Conservation (phyloP, 768 basidiomycete genomes). For the Clitopilus hobsonii region DNA sequence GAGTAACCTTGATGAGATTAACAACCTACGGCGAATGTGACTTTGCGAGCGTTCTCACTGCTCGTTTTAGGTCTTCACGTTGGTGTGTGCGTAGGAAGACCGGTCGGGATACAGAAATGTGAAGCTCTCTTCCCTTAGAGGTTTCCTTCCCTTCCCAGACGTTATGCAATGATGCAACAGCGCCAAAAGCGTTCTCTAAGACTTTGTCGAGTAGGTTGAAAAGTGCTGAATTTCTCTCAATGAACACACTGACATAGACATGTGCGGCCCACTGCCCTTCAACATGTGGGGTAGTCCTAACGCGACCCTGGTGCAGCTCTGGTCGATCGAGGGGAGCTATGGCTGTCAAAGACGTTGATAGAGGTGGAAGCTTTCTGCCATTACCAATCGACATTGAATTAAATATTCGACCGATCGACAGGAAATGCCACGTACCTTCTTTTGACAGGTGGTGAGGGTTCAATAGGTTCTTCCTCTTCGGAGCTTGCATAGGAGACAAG, state of each 20-base stretch:
- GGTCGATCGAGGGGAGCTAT: constrained; percentile 66
- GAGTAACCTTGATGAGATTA: neutral
- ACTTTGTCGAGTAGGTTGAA: constrained; percentile 41
- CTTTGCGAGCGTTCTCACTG: constrained; percentile 50
- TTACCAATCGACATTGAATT: constrained; percentile 1
- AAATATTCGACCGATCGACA: neutral
- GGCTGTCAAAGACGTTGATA: constrained; percentile 44
- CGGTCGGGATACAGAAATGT: constrained; percentile 83
- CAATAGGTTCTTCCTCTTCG: constrained; percentile 32
- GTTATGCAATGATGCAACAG: constrained; percentile 43
- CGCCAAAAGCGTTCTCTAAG: constrained; percentile 34
- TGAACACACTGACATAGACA: constrained; percentile 63
- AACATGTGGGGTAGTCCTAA: constrained; percentile 70
- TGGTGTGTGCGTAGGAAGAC: constrained; percentile 79
- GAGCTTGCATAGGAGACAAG: constrained; percentile 52
- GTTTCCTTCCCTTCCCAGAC: constrained; percentile 25
- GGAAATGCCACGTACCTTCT: constrained; percentile 31
- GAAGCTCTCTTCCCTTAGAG: constrained; percentile 44
- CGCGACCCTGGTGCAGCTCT: constrained; percentile 78
- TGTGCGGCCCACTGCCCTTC: constrained; percentile 84
- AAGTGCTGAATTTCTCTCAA: constrained; percentile 40
- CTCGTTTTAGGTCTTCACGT: constrained; percentile 62
- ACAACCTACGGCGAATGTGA: constrained; percentile 39
- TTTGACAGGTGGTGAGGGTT: constrained; percentile 19
- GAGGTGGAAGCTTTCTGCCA: constrained; percentile 58